Conservation (phyloP, 768 basidiomycete species). For the Chiua virens region DNA sequence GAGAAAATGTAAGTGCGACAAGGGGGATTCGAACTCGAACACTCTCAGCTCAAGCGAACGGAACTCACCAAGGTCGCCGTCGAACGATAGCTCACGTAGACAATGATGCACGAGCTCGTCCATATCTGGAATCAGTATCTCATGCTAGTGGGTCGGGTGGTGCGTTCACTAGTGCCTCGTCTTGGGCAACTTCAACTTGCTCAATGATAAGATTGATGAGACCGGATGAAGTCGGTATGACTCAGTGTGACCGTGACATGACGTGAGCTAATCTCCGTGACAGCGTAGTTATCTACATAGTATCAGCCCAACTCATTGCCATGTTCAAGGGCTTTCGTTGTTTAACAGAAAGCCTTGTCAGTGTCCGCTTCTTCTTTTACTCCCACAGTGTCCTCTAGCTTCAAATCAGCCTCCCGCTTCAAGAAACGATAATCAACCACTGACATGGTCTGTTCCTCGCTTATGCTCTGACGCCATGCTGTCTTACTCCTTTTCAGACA, state of each 20-base stretch:
- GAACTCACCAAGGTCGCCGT: constrained; percentile 83
- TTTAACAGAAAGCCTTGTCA: neutral
- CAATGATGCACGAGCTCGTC: constrained; percentile 86
- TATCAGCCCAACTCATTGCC: too few relatives aligned
- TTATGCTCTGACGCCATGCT: neutral
- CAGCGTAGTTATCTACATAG: too few relatives aligned
- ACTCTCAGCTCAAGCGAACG: neutral
- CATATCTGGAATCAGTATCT: constrained; percentile 45
- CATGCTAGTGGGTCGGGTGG: neutral
- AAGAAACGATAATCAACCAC: too few relatives aligned
- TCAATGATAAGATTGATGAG: constrained; percentile 5
- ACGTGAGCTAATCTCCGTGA: constrained; percentile 2
- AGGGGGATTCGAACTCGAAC: constrained; percentile 48
- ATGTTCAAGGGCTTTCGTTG: neutral
- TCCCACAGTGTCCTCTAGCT: too few relatives aligned
- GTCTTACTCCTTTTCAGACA: constrained; percentile 38
- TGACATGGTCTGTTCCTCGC: constrained; percentile 18
- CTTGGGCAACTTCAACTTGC: too few relatives aligned
- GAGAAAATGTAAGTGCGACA: constrained; percentile 26
- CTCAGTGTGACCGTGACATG: constrained; percentile 17
- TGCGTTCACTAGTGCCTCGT: too few relatives aligned
- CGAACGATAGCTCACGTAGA: constrained; percentile 84
- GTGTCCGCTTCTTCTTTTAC: neutral
- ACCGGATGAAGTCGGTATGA: too few relatives aligned
- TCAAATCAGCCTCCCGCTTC: too few relatives aligned